Evolutionary conservation across 2,329 filamentous ascomycete genomes (phyloP).

Genomic region (Paraphaeosphaeria minitans): DNA sequence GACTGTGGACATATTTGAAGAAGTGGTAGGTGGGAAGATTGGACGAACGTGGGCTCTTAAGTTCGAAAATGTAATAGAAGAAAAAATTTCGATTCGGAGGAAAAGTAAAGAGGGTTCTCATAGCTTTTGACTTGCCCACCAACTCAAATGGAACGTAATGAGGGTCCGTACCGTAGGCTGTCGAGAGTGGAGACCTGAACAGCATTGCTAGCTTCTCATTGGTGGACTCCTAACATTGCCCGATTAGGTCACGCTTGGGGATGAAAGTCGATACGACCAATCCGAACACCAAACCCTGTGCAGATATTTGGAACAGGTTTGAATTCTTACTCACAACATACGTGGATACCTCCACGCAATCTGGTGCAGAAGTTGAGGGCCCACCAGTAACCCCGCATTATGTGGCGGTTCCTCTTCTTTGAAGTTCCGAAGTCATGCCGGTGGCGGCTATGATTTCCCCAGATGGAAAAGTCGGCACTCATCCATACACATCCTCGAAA

Average conservation of each 20-base stretch:
- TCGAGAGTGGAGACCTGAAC: constrained; percentile 6
- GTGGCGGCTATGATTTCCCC: constrained; percentile 25
- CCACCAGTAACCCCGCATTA: constrained; percentile 10
- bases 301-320: not conserved
- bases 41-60: not conserved
- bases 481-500: not conserved
- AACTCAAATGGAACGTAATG: not conserved
- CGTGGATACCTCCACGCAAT: not conserved
- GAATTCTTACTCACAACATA: not conserved
- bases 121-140: not conserved
- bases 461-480: constrained; percentile 12
- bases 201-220: constrained; percentile 11
- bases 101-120: not conserved
- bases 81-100: not conserved
- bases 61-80: not conserved
- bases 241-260: constrained; percentile 6
- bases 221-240: constrained; percentile 19
- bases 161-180: no score
- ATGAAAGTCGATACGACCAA: not conserved
- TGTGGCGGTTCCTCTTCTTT: not conserved
- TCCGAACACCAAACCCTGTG: not conserved
- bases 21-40: not conserved
- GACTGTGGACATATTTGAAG: constrained; percentile 49
- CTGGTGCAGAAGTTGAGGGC: constrained; percentile 10
- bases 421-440: constrained; percentile 6